These are phyloP conservation scores for Solanum peruvianum DNA, from an alignment of 257 asterid species.

Conservation along the genomic window DNA sequence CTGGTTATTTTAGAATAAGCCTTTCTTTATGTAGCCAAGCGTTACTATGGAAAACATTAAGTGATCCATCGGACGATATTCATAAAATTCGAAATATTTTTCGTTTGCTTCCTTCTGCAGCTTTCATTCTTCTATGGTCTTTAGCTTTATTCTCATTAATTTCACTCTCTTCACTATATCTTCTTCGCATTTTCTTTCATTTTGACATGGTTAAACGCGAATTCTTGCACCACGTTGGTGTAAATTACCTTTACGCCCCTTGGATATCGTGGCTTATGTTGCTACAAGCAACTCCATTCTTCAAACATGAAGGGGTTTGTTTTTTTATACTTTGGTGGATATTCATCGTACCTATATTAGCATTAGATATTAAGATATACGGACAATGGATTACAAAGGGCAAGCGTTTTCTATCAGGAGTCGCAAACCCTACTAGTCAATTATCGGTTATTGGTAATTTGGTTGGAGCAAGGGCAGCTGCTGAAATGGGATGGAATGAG, in stretches of 20 bases:
- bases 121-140: conserved; percentile 29
- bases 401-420: conserved; percentile 6
- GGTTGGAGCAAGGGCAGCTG: conserved; percentile 12
- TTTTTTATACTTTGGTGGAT: conserved; percentile 1
- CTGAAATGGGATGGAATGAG: conserved; percentile 10
- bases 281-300: conserved; percentile 3
- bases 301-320: neutral
- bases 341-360: conserved; percentile 3
- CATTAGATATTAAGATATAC: conserved; percentile 10
- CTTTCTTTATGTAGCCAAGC: conserved; percentile 32
- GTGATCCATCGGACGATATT: conserved; percentile 1
- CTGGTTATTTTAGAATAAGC: conserved; percentile 38
- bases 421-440: conserved; percentile 13
- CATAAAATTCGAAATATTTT: neutral
- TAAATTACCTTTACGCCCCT: conserved; percentile 14
- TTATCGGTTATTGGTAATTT: conserved; percentile 10
- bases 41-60: conserved; percentile 31
- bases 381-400: conserved; percentile 17
- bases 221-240: conserved; percentile 7
- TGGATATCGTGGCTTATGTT: conserved; percentile 9
- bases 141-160: neutral
- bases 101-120: conserved; percentile 16
- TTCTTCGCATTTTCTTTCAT: neutral
- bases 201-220: conserved; percentile 9
- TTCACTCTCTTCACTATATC: neutral